phyloP scores from a whole-genome alignment of 148 eudicot genomes.

The Rhododendron kiyosumense region DNA sequence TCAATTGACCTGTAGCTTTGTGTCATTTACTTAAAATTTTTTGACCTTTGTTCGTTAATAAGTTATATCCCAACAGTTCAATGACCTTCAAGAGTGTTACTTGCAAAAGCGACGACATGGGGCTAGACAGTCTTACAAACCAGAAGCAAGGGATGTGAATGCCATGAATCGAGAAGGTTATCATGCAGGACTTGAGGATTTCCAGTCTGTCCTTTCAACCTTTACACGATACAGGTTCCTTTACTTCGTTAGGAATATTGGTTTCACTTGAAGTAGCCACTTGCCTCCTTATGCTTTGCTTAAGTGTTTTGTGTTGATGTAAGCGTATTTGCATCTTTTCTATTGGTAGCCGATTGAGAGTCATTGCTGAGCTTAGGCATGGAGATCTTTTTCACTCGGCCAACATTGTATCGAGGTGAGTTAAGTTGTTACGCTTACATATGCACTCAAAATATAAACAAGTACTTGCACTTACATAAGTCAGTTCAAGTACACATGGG shows the following conservation, averaged over 20 bases:
- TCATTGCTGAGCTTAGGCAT: conserved; percentile 58
- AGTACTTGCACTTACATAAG: not conserved
- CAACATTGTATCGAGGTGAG: conserved; percentile 58
- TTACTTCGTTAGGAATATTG: not conserved
- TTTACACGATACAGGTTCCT: conserved; percentile 53
- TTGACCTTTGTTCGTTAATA: not conserved
- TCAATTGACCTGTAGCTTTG: conserved; percentile 6
- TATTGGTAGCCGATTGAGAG: conserved; percentile 47
- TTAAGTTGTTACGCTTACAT: not conserved
- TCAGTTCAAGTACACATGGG: not conserved
- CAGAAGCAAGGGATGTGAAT: conserved; percentile 36
- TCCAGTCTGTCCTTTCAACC: conserved; percentile 52
- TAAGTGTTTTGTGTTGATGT: not conserved
- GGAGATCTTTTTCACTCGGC: conserved; percentile 59
- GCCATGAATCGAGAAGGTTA: conserved; percentile 45
- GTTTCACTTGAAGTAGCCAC: not conserved
- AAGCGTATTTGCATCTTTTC: conserved; percentile 16
- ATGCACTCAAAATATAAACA: not conserved
- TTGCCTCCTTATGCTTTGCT: not conserved
- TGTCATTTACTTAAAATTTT: not conserved
- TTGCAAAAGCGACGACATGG: conserved; percentile 55
- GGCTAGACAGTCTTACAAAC: conserved; percentile 27
- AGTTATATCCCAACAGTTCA: conserved; percentile 29
- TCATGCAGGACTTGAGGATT: conserved; percentile 47
- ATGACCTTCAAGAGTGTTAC: conserved; percentile 62